These are phyloP conservation scores for Annulohypoxylon moriforme DNA, from an alignment of 495 filamentous ascomycete species.

Conservation along the genomic window DNA sequence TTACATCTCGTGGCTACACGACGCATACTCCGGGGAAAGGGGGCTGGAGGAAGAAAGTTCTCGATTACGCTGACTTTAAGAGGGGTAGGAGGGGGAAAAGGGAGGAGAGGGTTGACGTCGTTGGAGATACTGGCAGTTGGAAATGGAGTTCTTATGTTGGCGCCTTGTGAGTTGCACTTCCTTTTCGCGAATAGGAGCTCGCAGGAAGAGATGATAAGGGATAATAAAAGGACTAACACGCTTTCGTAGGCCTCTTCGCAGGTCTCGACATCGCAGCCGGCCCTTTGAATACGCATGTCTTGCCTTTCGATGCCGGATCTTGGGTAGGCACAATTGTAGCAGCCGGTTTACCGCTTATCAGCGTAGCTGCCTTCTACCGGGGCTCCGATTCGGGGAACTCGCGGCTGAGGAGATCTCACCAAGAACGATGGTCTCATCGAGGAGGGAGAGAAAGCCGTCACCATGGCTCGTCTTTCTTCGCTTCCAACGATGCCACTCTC, in stretches of 20 bases:
- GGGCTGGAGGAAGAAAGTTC: conserved; percentile 10
- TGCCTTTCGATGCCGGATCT: conserved; percentile 39
- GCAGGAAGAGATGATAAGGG: neutral
- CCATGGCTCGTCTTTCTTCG: neutral
- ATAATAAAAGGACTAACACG: conserved; percentile 6
- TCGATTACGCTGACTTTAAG: conserved; percentile 22
- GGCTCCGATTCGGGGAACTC: conserved; percentile 31
- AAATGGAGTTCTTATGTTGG: conserved; percentile 37
- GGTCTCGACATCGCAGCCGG: conserved; percentile 38
- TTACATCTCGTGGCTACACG: conserved; percentile 32
- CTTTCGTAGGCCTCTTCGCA: conserved; percentile 33
- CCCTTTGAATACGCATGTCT: conserved; percentile 27
- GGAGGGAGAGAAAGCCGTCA: neutral
- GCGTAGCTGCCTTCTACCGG: conserved; percentile 37
- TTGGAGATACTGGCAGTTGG: conserved; percentile 39
- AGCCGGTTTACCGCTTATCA: conserved; percentile 35
- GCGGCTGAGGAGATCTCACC: neutral
- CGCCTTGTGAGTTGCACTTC: conserved; percentile 30
- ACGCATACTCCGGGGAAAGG: conserved; percentile 18
- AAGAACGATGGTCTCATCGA: neutral
- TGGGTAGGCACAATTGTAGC: conserved; percentile 37
- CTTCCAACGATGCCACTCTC: neutral
- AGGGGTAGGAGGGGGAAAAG: neutral
- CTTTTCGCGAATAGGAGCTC: too few species aligned
- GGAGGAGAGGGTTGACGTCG: conserved; percentile 21